A percentile compares a stretch with the other conserved stretches of the same genome.
Evolutionary conservation across 73 alveolate species (phyloP).

Genomic region (Symbiodinium pilosum): DNA sequence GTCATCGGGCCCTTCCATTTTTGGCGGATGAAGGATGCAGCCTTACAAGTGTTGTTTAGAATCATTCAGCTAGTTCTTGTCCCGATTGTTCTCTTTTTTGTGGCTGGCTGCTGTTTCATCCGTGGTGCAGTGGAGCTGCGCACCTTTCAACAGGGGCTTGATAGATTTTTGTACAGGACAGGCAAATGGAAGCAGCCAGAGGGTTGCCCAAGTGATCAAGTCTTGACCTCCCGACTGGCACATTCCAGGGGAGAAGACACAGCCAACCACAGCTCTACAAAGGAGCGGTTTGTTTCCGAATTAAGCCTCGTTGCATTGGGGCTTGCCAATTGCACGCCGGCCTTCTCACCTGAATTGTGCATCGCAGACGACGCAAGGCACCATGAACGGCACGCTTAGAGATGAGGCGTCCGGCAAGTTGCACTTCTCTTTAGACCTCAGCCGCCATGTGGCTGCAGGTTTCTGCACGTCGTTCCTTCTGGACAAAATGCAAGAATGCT

Average conservation of each 20-base stretch:
- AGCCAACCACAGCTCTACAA: background rate
- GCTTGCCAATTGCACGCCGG: background rate
- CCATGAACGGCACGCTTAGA: background rate
- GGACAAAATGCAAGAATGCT: too few species aligned
- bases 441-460: background rate
- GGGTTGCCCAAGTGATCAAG: background rate
- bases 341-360: background rate
- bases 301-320: background rate
- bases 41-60: background rate
- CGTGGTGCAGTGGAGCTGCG: conserved; percentile 17
- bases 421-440: background rate
- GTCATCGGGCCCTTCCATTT: background rate
- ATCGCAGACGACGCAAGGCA: background rate
- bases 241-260: background rate
- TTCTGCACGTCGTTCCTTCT: background rate
- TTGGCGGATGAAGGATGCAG: conserved; percentile 2
- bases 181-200: conserved; percentile 18
- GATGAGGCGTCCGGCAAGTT: background rate
- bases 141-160: background rate
- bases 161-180: too few species aligned
- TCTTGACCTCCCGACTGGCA: background rate
- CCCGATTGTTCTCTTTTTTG: background rate
- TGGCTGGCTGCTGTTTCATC: conserved; percentile 1
- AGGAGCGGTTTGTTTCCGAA: background rate
- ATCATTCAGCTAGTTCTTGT: background rate